phyloP scores from a whole-genome alignment of 495 filamentous ascomycete genomes.

The Podospora conica region DNA sequence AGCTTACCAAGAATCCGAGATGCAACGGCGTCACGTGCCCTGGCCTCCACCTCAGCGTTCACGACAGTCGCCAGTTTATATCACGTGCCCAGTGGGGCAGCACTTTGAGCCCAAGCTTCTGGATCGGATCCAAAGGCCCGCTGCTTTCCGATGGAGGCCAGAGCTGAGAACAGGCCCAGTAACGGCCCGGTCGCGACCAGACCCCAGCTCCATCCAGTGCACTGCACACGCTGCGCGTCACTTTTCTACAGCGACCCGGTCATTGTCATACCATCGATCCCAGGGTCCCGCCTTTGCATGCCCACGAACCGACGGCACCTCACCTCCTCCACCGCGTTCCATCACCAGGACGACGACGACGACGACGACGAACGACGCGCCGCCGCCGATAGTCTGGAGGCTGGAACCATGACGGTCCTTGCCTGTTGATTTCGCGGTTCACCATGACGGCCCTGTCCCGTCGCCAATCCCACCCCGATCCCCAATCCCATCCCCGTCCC shows the following conservation, averaged over 20 bases:
- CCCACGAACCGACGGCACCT: not conserved
- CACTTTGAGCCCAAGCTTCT: not conserved
- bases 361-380: too few species aligned
- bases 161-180: not conserved
- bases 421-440: not conserved
- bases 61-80: too few species aligned
- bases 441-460: constrained; percentile 31
- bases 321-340: not conserved
- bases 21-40: too few species aligned
- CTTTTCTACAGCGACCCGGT: not conserved
- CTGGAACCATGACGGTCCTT: not conserved
- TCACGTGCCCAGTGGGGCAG: not conserved
- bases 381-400: not conserved
- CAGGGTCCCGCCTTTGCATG: not conserved
- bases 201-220: not conserved
- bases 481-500: constrained; percentile 15
- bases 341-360: not conserved
- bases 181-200: not conserved
- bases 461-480: constrained; percentile 13
- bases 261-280: not conserved
- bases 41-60: too few species aligned
- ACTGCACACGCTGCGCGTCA: too few species aligned
- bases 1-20: not conserved
- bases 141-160: not conserved
- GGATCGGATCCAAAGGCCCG: not conserved